Evolutionary conservation across 1,139 yeast genomes (phyloP).

Genomic region (Kazachstania sp.): DNA sequence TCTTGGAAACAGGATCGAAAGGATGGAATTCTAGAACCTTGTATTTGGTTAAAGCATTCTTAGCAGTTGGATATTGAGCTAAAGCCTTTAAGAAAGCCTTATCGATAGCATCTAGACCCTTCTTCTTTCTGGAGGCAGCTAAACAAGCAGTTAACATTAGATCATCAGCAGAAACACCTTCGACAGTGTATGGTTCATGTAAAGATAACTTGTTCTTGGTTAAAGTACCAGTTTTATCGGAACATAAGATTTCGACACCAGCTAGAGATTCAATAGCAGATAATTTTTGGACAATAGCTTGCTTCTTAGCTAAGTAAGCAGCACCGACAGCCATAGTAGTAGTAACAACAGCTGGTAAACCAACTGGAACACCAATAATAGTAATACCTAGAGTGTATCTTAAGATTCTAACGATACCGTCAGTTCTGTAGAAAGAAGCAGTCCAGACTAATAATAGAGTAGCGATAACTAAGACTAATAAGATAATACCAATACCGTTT

Average conservation of each 20-base stretch:
- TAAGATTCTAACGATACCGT: conserved; percentile 78
- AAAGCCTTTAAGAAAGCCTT: conserved; percentile 94
- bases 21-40: conserved; percentile 94
- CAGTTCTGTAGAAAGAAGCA: conserved; percentile 93
- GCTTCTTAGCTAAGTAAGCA: conserved; percentile 96
- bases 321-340: conserved; percentile 99
- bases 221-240: conserved; percentile 98
- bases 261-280: conserved; percentile 98
- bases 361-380: conserved; percentile 99
- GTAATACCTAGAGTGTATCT: conserved; percentile 95
- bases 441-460: conserved; percentile 88
- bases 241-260: conserved; percentile 98
- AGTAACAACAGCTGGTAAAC: conserved; percentile 99
- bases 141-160: conserved; percentile 96
- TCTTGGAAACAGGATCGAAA: conserved; percentile 95
- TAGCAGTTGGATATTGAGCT: conserved; percentile 81
- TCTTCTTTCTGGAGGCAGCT: conserved; percentile 98
- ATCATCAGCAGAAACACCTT: conserved; percentile 96
- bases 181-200: conserved; percentile 98
- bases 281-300: conserved; percentile 96
- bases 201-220: conserved; percentile 95
- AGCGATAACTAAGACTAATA: conserved; percentile 79
- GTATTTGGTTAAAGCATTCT: conserved; percentile 91
- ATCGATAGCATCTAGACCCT: conserved; percentile 97
- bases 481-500: conserved; percentile 93